Conservation (phyloP, 2,329 filamentous ascomycete genomes). For the Sporothrix schenckii region DNA sequence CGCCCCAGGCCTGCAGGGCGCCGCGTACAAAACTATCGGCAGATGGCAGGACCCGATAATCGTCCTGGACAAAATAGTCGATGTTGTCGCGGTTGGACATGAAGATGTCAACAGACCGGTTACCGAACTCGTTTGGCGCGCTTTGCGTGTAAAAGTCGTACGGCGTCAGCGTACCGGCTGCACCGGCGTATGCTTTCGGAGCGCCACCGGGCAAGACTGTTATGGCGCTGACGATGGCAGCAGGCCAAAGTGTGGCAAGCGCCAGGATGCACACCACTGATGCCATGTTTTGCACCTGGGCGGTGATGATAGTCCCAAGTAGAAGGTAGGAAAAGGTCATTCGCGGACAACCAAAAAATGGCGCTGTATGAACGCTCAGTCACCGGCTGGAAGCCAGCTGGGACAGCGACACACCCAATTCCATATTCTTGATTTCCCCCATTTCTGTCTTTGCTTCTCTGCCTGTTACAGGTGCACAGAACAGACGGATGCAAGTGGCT, state of each 20-base stretch:
- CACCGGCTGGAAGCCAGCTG: not conserved
- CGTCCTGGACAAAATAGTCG: slow-evolving; percentile 27
- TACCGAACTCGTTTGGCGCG: slow-evolving; percentile 37
- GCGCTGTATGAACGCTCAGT: not conserved
- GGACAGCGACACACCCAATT: not conserved
- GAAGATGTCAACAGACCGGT: slow-evolving; percentile 30
- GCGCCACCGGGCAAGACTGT: slow-evolving; percentile 39
- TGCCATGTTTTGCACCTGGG: not conserved
- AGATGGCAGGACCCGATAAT: slow-evolving; percentile 36
- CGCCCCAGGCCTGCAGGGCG: slow-evolving; percentile 53
- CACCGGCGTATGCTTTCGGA: slow-evolving; percentile 30
- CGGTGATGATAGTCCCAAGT: not conserved
- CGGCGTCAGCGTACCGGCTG: slow-evolving; percentile 28
- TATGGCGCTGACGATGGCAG: slow-evolving; percentile 12
- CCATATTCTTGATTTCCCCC: not conserved
- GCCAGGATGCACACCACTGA: not conserved
- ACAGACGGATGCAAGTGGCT: not conserved
- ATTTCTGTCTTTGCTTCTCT: not conserved
- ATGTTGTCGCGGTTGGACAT: slow-evolving; percentile 30
- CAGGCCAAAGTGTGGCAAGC: not conserved
- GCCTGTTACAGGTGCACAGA: not conserved
- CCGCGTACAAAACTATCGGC: slow-evolving; percentile 50
- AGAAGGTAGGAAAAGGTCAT: not conserved
- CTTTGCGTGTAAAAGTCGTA: slow-evolving; percentile 34
- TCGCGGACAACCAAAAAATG: not conserved